Percentiles rank a stretch among this genome's conserved stretches.
These are phyloP conservation scores for Cnidoscolus chayamansa DNA, from an alignment of 441 rosid genomes.

Conservation along the genomic window DNA sequence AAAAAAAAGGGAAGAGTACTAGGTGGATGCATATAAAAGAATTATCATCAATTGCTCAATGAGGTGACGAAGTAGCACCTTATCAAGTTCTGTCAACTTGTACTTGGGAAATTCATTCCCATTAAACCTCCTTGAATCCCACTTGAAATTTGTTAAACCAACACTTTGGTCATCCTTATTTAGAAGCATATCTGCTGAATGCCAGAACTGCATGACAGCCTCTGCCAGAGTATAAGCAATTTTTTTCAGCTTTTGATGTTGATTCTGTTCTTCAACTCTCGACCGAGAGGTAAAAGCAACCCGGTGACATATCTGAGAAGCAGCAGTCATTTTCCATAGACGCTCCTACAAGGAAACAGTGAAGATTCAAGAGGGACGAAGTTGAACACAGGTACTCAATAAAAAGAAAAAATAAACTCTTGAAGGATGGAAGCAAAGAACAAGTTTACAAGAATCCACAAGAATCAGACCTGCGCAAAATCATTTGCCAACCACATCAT, in stretches of 20 bases:
- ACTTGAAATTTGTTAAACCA: constrained; percentile 32
- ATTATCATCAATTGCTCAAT: constrained; percentile 10
- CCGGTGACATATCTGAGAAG: constrained; percentile 78
- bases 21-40: not conserved
- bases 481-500: constrained; percentile 99
- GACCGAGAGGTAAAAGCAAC: constrained; percentile 57
- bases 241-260: constrained; percentile 50
- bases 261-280: constrained; percentile 59
- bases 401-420: not conserved
- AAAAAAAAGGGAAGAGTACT: not conserved
- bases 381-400: not conserved
- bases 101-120: constrained; percentile 41
- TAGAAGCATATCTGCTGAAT: constrained; percentile 52
- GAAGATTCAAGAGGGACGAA: constrained; percentile 10
- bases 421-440: not conserved
- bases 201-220: constrained; percentile 92
- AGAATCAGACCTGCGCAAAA: constrained; percentile 79
- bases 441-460: not conserved
- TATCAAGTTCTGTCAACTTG: constrained; percentile 41
- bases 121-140: constrained; percentile 33
- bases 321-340: constrained; percentile 97
- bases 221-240: constrained; percentile 68
- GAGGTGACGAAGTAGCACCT: constrained; percentile 39
- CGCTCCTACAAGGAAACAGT: constrained; percentile 66
- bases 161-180: constrained; percentile 28